Percentiles rank a stretch among this genome's conserved stretches.
phyloP scores from a whole-genome alignment of 495 filamentous ascomycete genomes.

The Penicillium pulvis region DNA sequence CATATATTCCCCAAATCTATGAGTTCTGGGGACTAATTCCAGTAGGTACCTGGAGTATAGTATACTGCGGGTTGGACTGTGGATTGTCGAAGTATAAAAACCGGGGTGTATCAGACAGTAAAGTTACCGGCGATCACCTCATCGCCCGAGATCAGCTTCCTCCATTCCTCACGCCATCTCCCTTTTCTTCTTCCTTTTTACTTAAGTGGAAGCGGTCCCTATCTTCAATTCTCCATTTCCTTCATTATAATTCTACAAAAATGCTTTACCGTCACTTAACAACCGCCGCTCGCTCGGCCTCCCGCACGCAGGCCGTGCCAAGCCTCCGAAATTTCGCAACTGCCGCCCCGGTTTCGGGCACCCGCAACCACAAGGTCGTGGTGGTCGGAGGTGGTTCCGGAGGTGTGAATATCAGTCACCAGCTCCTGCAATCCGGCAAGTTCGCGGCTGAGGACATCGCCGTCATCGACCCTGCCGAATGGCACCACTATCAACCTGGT shows the following conservation, averaged over 20 bases:
- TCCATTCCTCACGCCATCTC: conserved; percentile 1
- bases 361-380: conserved; percentile 60
- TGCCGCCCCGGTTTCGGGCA: conserved; percentile 37
- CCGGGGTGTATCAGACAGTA: conserved; percentile 2
- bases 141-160: conserved; percentile 2
- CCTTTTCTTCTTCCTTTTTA: not conserved
- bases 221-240: not conserved
- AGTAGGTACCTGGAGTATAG: not conserved
- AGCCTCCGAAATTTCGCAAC: conserved; percentile 41
- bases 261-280: conserved; percentile 28
- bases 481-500: conserved; percentile 72
- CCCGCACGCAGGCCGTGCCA: conserved; percentile 21
- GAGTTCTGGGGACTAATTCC: not conserved
- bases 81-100: not conserved
- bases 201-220: not conserved
- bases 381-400: conserved; percentile 66
- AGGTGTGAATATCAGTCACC: conserved; percentile 63
- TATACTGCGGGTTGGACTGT: not conserved
- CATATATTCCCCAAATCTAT: too few species aligned
- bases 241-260: not conserved
- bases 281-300: conserved; percentile 18
- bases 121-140: conserved; percentile 9
- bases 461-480: conserved; percentile 63
- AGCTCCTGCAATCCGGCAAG: conserved; percentile 58
- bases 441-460: conserved; percentile 64